A percentile compares a stretch with the other conserved stretches of the same genome.
Conservation (phyloP, 768 basidiomycete genomes). For the Leucosporidium scottii region DNA sequence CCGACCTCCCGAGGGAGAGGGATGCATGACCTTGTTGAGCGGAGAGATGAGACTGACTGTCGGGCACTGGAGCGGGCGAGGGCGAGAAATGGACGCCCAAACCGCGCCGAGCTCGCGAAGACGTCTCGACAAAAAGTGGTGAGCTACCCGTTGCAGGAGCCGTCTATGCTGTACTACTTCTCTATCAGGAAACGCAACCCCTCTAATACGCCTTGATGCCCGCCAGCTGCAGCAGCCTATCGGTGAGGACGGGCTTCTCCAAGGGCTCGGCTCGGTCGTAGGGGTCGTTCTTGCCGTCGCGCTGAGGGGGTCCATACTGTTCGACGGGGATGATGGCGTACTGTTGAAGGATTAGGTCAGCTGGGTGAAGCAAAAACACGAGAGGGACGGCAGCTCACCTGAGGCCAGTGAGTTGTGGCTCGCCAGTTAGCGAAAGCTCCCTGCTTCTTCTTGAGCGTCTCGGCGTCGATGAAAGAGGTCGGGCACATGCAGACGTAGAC, state of each 20-base stretch:
- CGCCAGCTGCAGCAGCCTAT: conserved; percentile 1
- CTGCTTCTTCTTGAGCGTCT: neutral
- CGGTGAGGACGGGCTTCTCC: neutral
- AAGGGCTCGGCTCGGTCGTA: neutral
- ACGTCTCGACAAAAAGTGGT: neutral
- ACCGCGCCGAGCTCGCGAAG: neutral
- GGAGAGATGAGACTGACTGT: too few species aligned
- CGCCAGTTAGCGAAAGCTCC: neutral
- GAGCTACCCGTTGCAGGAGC: neutral
- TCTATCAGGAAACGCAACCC: too few species aligned
- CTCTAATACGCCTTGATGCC: neutral
- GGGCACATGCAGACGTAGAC: conserved; percentile 16
- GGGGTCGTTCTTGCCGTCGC: neutral
- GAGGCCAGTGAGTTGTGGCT: conserved; percentile 14
- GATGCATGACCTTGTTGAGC: too few species aligned
- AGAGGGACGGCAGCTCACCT: neutral
- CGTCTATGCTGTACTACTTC: neutral
- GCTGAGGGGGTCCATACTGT: neutral
- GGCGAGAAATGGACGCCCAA: neutral
- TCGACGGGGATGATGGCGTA: neutral
- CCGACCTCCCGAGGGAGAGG: neutral
- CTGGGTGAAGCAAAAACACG: neutral
- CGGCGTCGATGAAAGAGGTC: neutral
- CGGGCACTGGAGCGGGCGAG: too few species aligned
- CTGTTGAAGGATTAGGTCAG: neutral